Evolutionary conservation across 177 flowering plant species (phyloP).

Genomic region (Tripterygium wilfordii): DNA sequence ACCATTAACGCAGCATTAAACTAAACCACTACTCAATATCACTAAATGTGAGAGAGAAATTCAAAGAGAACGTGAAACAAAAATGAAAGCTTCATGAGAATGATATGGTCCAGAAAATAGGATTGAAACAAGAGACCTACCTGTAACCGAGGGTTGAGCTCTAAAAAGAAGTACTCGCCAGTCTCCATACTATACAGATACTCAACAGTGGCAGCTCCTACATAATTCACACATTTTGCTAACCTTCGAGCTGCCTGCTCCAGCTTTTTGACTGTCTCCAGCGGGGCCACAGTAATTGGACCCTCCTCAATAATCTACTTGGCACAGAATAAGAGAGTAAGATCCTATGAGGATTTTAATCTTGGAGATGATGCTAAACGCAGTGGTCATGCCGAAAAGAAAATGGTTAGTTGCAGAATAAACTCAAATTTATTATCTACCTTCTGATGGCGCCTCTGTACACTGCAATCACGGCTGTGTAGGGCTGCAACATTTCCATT

Average conservation of each 20-base stretch:
- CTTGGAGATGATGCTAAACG: background rate
- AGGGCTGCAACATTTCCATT: conserved; percentile 98
- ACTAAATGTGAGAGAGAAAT: conserved; percentile 1
- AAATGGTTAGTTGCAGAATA: too few relatives aligned
- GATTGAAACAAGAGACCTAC: conserved; percentile 40
- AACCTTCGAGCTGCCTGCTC: conserved; percentile 98
- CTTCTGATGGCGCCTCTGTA: conserved; percentile 99
- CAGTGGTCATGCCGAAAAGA: background rate
- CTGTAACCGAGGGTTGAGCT: conserved; percentile 97
- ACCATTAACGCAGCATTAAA: too few relatives aligned
- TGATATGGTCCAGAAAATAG: background rate
- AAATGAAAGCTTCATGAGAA: background rate
- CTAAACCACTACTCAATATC: background rate
- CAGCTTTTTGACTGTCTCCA: conserved; percentile 75
- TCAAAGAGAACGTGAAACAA: background rate
- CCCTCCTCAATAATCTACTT: conserved; percentile 97
- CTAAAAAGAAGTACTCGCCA: conserved; percentile 93
- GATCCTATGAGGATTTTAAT: background rate
- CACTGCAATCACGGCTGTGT: conserved; percentile 99
- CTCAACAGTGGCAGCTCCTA: conserved; percentile 99
- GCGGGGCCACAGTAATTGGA: conserved; percentile 94
- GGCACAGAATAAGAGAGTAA: conserved; percentile 4
- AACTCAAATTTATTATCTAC: conserved; percentile 21
- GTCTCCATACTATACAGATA: conserved; percentile 98
- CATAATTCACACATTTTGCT: conserved; percentile 90